Evolutionary conservation across 176 grass and related monocot species (phyloP), one percentile per base, ranked within the genome.

Genomic region (Puya raimondii): DNA sequence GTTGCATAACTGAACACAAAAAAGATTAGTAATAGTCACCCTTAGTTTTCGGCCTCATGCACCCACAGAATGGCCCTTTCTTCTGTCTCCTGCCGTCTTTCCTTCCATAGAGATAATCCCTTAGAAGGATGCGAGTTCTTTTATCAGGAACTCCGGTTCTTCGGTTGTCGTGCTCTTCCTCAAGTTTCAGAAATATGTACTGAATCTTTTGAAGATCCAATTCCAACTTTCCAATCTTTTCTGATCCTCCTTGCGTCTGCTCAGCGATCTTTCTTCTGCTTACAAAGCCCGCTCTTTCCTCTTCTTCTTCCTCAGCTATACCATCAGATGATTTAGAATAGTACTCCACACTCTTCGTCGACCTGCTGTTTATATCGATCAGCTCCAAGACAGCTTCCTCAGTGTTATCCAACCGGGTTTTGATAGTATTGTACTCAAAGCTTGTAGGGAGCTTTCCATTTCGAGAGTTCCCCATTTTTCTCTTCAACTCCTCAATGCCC

Each of bases 71-170:
- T 0, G 75, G 85, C 4, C 13, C 47, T 71, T 58, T 81, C 78
- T 91, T 92, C 76, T 74, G 85, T 10, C 59, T 70, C 6, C 79
- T 53, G 67, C 64, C 67, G 12, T 85, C 82, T 78, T 71, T 88
- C 80, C 87, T 88, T 18, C 95, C 90, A 50, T 99, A 88, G 27
- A 99, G 71, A 83, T 99, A 99, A 82, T 99, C 95, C 72, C 78
- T 91, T 63, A 99, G 53, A 76, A 82, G 80, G 47, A 99, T 87
- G 17, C 90, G 82, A 49, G 78, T 85, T 29, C 90, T 70, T 82
- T 77, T 88, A 11, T 99, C 90, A 0, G 74, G 70, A 21, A 73
- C 68, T 66, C 78, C 92, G 12, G 70, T 64, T 73, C 53, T 90
- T 52, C 67, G 78, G 64, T 85, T 81, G 63, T 88, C 72, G 49